Base-by-base conservation (phyloP, 768 basidiomycete species). In the Auriscalpium orientale region DNA sequence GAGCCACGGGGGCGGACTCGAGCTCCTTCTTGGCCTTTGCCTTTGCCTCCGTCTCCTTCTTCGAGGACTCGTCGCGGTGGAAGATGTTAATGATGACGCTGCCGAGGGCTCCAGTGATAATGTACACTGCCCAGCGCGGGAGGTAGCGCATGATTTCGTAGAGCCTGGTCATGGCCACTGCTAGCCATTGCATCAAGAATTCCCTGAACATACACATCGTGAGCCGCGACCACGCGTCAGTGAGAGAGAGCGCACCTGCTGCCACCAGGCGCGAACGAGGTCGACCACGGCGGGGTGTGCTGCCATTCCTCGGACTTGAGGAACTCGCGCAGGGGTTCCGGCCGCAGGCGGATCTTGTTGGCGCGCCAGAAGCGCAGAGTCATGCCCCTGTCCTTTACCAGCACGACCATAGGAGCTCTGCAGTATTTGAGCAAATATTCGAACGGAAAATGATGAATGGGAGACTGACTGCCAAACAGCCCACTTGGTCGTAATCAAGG, bases 401-500 rank as follows among this genome's bases (percentile, higher is more conserved):
- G 71, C 33, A 94, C 82, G 28, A 94, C 69, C 56, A 79, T 79
- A 0, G 93, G 93, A 3, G 88, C 89, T 62, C 92, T 94, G 58
- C 21, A 50, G 56, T 35, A 51, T 58, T 45, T 33, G 15, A 53
- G 46, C 6, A 15, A 37, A 59, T 33, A 56, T 55, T 12, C 5
- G 56, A 20, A 15, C n/a, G 51, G 35, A 47, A 13, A 51, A 60
- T 43, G 40, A 51, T 4, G 28, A 5, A 5, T 4, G 28, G 12
- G 37, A 61, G 28, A 78, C 83, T 57, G 67, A 93, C 93, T 81
- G 79, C 89, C 91, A 94, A 49, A 95, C 68, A 37, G 68, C 74
- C 93, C 93, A 95, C 65, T 87, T 87, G 2, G 91, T 91, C 55
- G 91, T 94, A 55, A 93, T 69, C 53, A 76, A 71, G 4, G 89